Evolutionary conservation across 225 moss, liverwort and hornwort genomes (phyloP), one percentile per base, ranked within the genome.

Genomic region (Pseudoscleropodium purum): DNA sequence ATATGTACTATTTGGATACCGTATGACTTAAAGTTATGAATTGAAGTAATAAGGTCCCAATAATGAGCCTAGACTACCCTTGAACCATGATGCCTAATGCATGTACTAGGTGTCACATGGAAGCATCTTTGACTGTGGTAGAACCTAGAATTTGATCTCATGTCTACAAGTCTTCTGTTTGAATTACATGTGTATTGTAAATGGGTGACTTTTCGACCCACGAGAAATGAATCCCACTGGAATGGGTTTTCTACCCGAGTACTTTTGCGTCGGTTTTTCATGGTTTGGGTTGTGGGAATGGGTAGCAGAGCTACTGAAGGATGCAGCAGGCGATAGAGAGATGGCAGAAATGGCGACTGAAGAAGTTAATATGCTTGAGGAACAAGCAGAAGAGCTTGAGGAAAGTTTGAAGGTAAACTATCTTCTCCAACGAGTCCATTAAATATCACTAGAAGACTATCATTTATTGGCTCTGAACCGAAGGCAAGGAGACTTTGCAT

Each of bases 301-400:
- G 61, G 54, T n/a, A 83, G 52, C 93, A 97, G 99, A 95, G 87
- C 91, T 97, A 82, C 90, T 90, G 61, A 92, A 94, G 73, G 97
- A 95, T 82, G 92, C 95, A 60, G 91, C 93, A 59, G 97, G 92
- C 72, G 99, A 97, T 87, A 95, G 85, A 92, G 99, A 99, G 61
- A 97, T 99, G 97, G 95, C 89, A 82, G 97, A 96, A 67, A 97
- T 99, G 97, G 96, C 95, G 89, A 90, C 93, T 82, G 97, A 97
- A 92, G 99, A 99, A 90, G 92, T 87, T 39, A 94, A 90, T 56
- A 73, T 83, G 87, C 97, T 99, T 87, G 92, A 93, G 63, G 63
- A 92, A 51, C 90, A 96, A 92, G 93, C 95, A 25, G 81, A 90
- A 84, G 92, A 93, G 62, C 90, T 97, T n/a, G 97, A 96, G 93